Evolutionary conservation across 495 filamentous ascomycete genomes (phyloP), one percentile per base, ranked within the genome.

Genomic region (Xylaria intraflava): DNA sequence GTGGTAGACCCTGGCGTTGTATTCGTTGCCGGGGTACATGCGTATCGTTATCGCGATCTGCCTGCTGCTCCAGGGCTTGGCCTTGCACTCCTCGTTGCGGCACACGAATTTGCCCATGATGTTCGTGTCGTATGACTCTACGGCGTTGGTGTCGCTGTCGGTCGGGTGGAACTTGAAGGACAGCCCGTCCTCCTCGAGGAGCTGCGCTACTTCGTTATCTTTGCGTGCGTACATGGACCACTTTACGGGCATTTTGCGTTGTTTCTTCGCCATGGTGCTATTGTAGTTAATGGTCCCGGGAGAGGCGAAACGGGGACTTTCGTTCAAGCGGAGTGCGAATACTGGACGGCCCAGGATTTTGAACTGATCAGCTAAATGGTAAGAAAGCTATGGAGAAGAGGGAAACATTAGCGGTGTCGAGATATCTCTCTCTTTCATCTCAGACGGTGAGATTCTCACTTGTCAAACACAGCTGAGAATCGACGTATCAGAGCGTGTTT

Each of bases 1-100:
- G 48, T 75, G 62, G 54, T 72, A 78, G 33, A 78, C 75, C 58
- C 67, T 50, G 19, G 72, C 72, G 58, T 77, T 78, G 59, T 78
- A 78, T 59, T 51, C 39, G 31, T 46, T 12, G 14, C 55, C 56
- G 20, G 55, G 46, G 62, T 78, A 78, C 60, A 63, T 65, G 38
- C 72, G 70, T 31, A 78, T 77, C 2, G 65, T 69, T 31, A 76
- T 69, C 27, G 73, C 69, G 33, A 77, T 69, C 49, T 50, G 54
- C 52, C 67, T 73, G 64, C 73, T 78, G 44, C 66, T 56, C 73
- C 73, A 71, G 50, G 59, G 62, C 19, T 30, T 20, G 19, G 38
- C 20, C 12, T 7, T 9, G 57, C 69, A 73, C 23, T 24, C 49
- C 24, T 23, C 11, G 54, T 70, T 71, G 41, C 39, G 33, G 51